These are phyloP conservation scores for Naematelia encephala DNA, from an alignment of 768 basidiomycete species.

Conservation along the genomic window DNA sequence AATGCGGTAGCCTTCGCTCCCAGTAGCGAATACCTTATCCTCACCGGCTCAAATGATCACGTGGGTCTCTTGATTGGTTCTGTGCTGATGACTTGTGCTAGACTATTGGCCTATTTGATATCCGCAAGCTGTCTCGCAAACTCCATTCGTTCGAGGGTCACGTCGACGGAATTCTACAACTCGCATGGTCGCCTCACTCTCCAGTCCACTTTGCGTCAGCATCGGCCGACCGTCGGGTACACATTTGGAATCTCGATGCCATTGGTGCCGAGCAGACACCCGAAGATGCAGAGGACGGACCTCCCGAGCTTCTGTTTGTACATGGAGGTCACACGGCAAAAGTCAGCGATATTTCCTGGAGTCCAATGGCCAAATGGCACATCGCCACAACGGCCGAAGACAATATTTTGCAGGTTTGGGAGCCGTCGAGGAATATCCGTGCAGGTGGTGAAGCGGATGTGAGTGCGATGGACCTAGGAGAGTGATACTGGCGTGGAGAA, in stretches of 20 bases:
- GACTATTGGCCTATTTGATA: slow-evolving; percentile 86
- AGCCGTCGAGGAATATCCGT: slow-evolving; percentile 90
- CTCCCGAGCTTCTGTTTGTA: slow-evolving; percentile 91
- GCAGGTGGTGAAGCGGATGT: slow-evolving; percentile 83
- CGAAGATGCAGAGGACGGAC: slow-evolving; percentile 97
- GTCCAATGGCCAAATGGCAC: slow-evolving; percentile 75
- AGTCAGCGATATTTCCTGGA: slow-evolving; percentile 94
- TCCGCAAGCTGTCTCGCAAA: slow-evolving; percentile 64
- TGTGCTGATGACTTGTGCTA: slow-evolving; percentile 45
- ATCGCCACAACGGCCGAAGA: slow-evolving; percentile 87
- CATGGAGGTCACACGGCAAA: slow-evolving; percentile 74
- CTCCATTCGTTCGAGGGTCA: slow-evolving; percentile 90
- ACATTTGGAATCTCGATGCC: slow-evolving; percentile 87
- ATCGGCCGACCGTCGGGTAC: slow-evolving; percentile 86
- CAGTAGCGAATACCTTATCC: slow-evolving; percentile 67
- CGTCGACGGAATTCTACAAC: slow-evolving; percentile 87
- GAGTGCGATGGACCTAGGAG: slow-evolving; percentile 78
- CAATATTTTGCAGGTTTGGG: slow-evolving; percentile 96
- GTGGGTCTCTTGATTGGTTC: slow-evolving; percentile 53
- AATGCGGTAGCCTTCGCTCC: slow-evolving; percentile 89
- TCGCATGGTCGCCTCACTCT: slow-evolving; percentile 93
- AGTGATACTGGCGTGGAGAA: slow-evolving; percentile 47
- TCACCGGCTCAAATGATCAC: slow-evolving; percentile 93
- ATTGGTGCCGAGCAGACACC: slow-evolving; percentile 96
- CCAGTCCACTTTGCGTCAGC: slow-evolving; percentile 91